Evolutionary conservation across 352 stramenopile species (phyloP).

Genomic region (Phytopythium chamaehyphon): DNA sequence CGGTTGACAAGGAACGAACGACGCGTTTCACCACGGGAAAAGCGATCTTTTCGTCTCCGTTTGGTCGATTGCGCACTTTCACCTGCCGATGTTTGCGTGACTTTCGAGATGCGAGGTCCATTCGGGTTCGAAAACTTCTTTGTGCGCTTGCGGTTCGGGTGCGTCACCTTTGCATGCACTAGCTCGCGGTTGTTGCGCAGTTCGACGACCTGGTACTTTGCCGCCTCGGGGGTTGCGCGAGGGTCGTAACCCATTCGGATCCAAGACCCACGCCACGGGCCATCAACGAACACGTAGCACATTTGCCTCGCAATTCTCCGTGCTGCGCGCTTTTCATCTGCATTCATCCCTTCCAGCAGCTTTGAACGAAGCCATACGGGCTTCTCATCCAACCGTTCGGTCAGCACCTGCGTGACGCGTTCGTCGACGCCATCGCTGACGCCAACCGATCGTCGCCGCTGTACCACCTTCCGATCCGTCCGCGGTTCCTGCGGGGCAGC

Average conservation of each 20-base stretch:
- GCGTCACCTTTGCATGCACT: constrained; percentile 75
- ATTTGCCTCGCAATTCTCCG: constrained; percentile 57
- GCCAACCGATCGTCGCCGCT: constrained; percentile 41
- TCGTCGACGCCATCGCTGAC: constrained; percentile 57
- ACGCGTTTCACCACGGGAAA: constrained; percentile 55
- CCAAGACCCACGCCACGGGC: constrained; percentile 77
- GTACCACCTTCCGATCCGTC: constrained; percentile 42
- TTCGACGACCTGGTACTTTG: constrained; percentile 73
- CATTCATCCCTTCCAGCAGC: constrained; percentile 61
- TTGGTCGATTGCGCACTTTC: constrained; percentile 64
- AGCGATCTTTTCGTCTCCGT: constrained; percentile 61
- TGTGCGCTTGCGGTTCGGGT: constrained; percentile 55
- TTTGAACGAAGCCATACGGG: constrained; percentile 73
- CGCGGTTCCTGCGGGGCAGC: constrained; percentile 42
- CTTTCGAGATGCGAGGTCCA: constrained; percentile 66
- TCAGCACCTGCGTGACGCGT: constrained; percentile 52
- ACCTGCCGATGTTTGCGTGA: constrained; percentile 63
- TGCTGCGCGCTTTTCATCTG: constrained; percentile 57
- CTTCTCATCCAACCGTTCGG: constrained; percentile 55
- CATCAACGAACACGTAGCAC: constrained; percentile 84
- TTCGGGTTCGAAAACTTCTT: constrained; percentile 68
- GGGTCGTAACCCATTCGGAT: constrained; percentile 83
- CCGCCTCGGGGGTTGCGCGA: constrained; percentile 32
- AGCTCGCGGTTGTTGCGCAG: constrained; percentile 77
- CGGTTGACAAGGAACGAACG: constrained; percentile 57